These are phyloP conservation scores for Aspergillus biplanus DNA, from an alignment of 495 filamentous ascomycete species.

Conservation along the genomic window DNA sequence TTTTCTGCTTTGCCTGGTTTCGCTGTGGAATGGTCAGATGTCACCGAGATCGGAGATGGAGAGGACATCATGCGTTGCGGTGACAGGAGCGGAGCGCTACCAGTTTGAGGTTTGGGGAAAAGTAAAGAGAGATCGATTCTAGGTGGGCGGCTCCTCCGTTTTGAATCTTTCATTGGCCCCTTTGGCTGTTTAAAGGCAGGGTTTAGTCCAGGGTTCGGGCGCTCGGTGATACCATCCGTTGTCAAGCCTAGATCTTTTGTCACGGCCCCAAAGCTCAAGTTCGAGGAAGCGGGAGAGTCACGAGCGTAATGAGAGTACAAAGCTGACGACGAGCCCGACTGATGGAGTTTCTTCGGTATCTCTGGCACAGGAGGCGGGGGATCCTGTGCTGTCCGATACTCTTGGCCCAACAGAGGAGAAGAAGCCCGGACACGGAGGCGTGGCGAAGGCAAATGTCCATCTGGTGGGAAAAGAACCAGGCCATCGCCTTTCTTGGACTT, in stretches of 20 bases:
- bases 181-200: conserved; percentile 30
- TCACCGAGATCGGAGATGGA: conserved; percentile 45
- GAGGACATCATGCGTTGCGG: conserved; percentile 51
- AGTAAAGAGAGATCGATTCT: conserved; percentile 50
- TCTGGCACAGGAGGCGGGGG: conserved; percentile 31
- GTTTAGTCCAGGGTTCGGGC: conserved; percentile 26
- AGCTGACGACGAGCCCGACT: conserved; percentile 41
- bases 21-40: conserved; percentile 32
- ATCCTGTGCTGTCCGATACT: conserved; percentile 35
- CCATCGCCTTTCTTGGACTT: conserved; percentile 26
- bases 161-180: conserved; percentile 39
- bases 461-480: conserved; percentile 35
- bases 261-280: not conserved
- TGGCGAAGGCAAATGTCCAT: conserved; percentile 28
- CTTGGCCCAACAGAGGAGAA: conserved; percentile 46
- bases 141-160: conserved; percentile 46
- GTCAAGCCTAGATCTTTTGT: conserved; percentile 8
- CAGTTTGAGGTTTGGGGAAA: conserved; percentile 49
- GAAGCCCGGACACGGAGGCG: conserved; percentile 49
- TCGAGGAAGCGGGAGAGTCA: conserved; percentile 28
- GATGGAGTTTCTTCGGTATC: conserved; percentile 38
- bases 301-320: conserved; percentile 44
- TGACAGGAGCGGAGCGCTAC: conserved; percentile 41
- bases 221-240: conserved; percentile 1
- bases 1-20: conserved; percentile 22